Evolutionary conservation across 495 filamentous ascomycete species (phyloP).

Genomic region (Achaetomiella virescens): DNA sequence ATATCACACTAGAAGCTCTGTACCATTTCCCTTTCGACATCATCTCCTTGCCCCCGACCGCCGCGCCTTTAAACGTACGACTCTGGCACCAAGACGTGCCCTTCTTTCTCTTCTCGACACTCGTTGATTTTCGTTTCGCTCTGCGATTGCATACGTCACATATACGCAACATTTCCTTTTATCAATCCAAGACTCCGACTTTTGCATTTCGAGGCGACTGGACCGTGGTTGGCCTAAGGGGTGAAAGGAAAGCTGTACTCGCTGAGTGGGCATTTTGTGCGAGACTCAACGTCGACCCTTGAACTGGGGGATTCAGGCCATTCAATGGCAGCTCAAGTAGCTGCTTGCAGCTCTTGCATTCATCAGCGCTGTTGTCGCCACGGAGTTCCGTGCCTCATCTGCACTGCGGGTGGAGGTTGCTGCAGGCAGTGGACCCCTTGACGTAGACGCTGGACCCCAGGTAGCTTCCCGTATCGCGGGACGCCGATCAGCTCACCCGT

Average conservation of each 20-base stretch:
- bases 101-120: constrained; percentile 10
- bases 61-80: neutral
- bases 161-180: neutral
- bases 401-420: neutral
- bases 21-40: neutral
- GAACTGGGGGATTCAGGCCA: neutral
- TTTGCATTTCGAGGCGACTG: neutral
- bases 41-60: neutral
- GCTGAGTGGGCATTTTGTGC: too few relatives aligned
- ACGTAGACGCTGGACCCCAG: neutral
- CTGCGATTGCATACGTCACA: neutral
- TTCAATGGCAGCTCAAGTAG: neutral
- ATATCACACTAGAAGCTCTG: neutral
- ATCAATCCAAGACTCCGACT: neutral
- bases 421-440: neutral
- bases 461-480: neutral
- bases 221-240: neutral
- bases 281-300: neutral
- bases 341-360: neutral
- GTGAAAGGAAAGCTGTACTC: too few relatives aligned
- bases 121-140: neutral
- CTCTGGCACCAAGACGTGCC: neutral
- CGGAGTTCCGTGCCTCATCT: neutral
- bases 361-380: neutral
- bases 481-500: neutral